A percentile compares a stretch with the other conserved stretches of the same genome.
Conservation (phyloP, 2,329 filamentous ascomycete species). For the Phyllosticta citriasiana region DNA sequence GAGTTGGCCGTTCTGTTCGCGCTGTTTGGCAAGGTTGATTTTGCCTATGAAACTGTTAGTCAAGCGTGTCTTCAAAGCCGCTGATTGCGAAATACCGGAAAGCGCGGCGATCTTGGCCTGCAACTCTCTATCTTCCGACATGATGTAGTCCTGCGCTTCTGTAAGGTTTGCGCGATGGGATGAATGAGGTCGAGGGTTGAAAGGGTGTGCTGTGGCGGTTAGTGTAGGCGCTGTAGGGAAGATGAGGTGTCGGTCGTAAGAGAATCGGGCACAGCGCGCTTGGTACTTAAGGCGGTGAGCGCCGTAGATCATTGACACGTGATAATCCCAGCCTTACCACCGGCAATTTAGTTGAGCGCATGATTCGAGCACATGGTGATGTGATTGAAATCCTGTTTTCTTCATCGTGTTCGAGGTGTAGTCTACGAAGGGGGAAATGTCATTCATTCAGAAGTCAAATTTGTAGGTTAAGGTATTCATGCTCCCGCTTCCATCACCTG, state of each 20-base stretch:
- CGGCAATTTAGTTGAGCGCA: neutral
- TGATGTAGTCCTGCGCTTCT: conserved; percentile 14
- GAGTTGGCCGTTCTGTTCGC: conserved; percentile 32
- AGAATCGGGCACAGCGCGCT: neutral
- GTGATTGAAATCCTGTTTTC: neutral
- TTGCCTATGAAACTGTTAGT: conserved; percentile 43
- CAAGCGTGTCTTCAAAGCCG: conserved; percentile 7
- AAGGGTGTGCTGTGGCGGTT: neutral
- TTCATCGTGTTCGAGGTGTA: too few species aligned
- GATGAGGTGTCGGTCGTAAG: neutral
- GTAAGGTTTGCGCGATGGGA: neutral
- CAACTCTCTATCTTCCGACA: conserved; percentile 47
- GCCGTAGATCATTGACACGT: neutral
- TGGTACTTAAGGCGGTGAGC: neutral
- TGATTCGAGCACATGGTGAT: neutral
- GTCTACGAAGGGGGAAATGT: neutral
- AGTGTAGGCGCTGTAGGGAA: neutral
- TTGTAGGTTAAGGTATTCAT: neutral
- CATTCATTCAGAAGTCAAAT: neutral
- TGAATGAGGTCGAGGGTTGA: neutral
- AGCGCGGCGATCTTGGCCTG: conserved; percentile 47
- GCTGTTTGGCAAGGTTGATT: conserved; percentile 68
- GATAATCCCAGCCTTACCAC: neutral
- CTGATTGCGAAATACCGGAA: conserved; percentile 37
- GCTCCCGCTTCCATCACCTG: conserved; percentile 22